These are phyloP conservation scores for Diaporthe humulicola DNA, from an alignment of 2,329 filamentous ascomycete species.

Conservation along the genomic window DNA sequence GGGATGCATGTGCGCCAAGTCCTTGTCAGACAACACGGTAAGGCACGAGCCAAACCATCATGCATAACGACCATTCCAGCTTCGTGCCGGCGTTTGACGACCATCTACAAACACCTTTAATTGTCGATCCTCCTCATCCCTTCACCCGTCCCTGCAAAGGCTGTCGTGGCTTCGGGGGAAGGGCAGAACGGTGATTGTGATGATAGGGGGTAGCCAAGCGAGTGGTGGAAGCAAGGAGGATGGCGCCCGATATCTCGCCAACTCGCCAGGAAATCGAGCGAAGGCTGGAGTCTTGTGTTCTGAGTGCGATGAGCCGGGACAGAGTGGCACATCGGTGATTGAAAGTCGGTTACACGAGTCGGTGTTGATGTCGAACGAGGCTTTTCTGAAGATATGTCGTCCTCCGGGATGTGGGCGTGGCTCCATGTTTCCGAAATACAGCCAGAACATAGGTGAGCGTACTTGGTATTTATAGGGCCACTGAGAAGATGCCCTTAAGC, in stretches of 20 bases:
- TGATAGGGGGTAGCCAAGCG: background rate
- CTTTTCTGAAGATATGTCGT: background rate
- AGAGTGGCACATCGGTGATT: background rate
- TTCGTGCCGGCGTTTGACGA: background rate
- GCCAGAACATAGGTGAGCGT: too few relatives aligned
- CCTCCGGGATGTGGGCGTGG: background rate
- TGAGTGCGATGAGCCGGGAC: background rate
- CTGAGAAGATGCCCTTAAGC: background rate
- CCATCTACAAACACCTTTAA: background rate
- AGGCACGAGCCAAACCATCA: too few relatives aligned
- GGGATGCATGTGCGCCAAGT: background rate
- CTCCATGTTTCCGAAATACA: slow-evolving; percentile 2
- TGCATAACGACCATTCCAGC: too few relatives aligned
- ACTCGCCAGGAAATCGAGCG: background rate
- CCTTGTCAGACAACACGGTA: background rate
- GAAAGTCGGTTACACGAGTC: background rate
- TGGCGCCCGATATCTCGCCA: background rate
- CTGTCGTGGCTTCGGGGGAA: too few relatives aligned
- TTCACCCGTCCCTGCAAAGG: background rate
- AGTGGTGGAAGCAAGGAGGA: background rate
- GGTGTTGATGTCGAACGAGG: background rate
- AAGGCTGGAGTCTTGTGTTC: background rate
- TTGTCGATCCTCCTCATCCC: background rate
- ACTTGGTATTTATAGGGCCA: background rate
- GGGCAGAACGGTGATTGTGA: background rate